Base-by-base conservation (phyloP, 1,284 basidiomycete species). In the Fistulinella staudtii region DNA sequence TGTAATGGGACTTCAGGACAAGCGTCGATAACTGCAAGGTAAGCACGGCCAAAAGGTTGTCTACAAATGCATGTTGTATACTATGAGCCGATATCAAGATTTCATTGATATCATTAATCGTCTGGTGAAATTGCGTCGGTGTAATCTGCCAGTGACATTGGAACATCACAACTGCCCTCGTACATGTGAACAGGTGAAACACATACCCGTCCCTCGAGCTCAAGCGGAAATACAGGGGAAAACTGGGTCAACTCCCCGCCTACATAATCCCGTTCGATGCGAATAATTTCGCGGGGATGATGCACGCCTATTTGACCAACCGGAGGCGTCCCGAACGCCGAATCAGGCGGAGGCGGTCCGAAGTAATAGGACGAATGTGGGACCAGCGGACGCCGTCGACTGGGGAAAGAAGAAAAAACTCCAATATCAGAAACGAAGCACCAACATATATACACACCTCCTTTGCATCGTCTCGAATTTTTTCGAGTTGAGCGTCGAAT, bases 101-200 rank as follows among this genome's bases (percentile, higher is more conserved):
- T 61, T 90, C 88, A 63, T 91, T 91, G 62, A 91, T 82, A 17
- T 79, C 73, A 56, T 90, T 91, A 57, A 91, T 80, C n/a, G 84
- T 84, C 65, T 90, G 85, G 38, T 88, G 72, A 58, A 90, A 90
- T 54, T 88, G 83, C 1, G 86, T 89, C 28, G 87, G 85, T 18
- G 85, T 87, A 61, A 91, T 79, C 85, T 89, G 52, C 45, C 29
- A 43, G 41, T 31, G 27, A 44, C 44, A 24, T 3, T 15, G 8
- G 36, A 34, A 21, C 27, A 39, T 34, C 9, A 46, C 20, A 5
- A 7, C 5, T 3, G 39, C 14, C 29, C 21, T 33, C 24, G 6
- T 29, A 27, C 17, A 29, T 3, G 3, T 13, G 17, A 39, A 17
- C 29, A 14, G 40, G 15, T n/a, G n/a, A n/a, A n/a, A 11, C 20